Evolutionary conservation across 768 basidiomycete species (phyloP).

Genomic region (Phlegmacium glaucopus): DNA sequence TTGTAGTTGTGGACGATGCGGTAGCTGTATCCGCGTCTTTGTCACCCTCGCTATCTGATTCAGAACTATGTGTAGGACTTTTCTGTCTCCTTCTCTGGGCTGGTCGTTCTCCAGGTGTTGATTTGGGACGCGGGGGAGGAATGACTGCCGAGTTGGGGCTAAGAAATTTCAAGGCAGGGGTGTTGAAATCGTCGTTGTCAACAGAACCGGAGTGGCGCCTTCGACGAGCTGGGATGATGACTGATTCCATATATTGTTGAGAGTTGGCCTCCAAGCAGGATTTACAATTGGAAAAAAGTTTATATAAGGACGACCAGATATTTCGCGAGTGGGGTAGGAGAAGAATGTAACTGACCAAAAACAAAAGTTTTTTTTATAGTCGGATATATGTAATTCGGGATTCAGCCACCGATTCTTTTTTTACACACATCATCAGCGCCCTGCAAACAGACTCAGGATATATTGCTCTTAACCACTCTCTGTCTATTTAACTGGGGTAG

Average conservation of each 20-base stretch:
- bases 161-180: slow-evolving; percentile 7
- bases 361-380: too few species aligned
- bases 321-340: too few species aligned
- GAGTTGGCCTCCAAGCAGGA: too few species aligned
- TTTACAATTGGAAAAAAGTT: too few species aligned
- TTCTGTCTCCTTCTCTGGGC: slow-evolving; percentile 43
- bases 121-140: slow-evolving; percentile 70
- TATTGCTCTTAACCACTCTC: too few species aligned
- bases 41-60: slow-evolving; percentile 29
- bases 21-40: slow-evolving; percentile 21
- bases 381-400: too few species aligned
- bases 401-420: too few species aligned
- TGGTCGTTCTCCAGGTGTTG: slow-evolving; percentile 65
- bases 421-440: too few species aligned
- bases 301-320: too few species aligned
- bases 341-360: too few species aligned
- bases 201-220: slow-evolving; percentile 65
- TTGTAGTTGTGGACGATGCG: slow-evolving; percentile 21
- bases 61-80: slow-evolving; percentile 35
- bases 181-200: slow-evolving; percentile 30
- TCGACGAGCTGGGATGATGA: slow-evolving; percentile 41
- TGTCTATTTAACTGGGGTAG: too few species aligned
- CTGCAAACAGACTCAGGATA: too few species aligned
- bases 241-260: slow-evolving; percentile 16
- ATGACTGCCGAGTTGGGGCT: slow-evolving; percentile 23